These are phyloP conservation scores for Dipteronia dyeriana DNA, from an alignment of 345 rosid genomes.

Conservation along the genomic window DNA sequence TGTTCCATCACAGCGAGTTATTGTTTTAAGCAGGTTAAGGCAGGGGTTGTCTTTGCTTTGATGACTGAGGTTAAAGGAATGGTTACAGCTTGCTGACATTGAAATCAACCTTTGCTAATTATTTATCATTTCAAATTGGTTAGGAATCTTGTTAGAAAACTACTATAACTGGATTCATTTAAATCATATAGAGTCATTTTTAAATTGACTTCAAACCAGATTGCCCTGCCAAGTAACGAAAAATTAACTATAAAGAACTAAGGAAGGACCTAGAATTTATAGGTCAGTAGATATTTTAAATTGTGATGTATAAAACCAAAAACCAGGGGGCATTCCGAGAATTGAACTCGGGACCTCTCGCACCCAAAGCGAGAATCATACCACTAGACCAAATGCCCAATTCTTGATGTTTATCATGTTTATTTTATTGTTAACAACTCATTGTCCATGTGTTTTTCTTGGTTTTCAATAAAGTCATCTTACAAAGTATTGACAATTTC, in stretches of 20 bases:
- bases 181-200: not conserved
- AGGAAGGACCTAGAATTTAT: no score
- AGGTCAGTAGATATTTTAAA: no score
- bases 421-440: not conserved
- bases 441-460: no score
- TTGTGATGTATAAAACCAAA: no score
- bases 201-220: no score
- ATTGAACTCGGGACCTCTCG: conserved; percentile 85
- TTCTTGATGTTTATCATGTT: conserved; percentile 1
- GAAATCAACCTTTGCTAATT: not conserved
- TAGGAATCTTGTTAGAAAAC: not conserved
- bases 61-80: not conserved
- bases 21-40: not conserved
- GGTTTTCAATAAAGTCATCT: no score
- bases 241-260: no score
- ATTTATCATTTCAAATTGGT: not conserved
- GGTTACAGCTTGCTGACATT: not conserved
- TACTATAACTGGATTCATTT: not conserved
- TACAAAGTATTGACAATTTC: no score
- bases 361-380: conserved; percentile 90
- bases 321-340: conserved; percentile 61
- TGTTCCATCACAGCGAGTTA: not conserved
- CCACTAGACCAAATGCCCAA: conserved; percentile 85
- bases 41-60: not conserved
- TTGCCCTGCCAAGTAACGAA: no score